Conservation (phyloP, 106 monocot species). For the Acorus gramineus region DNA sequence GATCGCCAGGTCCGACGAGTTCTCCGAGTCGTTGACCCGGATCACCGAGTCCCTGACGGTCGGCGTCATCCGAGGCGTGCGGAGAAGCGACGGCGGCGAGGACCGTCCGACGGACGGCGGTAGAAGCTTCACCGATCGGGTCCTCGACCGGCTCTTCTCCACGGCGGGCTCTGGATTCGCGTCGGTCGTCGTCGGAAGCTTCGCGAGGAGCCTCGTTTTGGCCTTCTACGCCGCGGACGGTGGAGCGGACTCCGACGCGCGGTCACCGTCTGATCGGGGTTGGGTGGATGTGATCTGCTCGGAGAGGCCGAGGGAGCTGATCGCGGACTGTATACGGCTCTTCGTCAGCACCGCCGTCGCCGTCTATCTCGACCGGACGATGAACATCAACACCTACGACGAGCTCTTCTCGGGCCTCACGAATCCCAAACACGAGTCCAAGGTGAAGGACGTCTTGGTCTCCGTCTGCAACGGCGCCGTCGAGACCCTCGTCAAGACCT, state of each 20-base stretch:
- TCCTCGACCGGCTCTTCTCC: conserved; percentile 49
- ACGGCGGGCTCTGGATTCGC: conserved; percentile 39
- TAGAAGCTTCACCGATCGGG: conserved; percentile 24
- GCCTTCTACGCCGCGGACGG: conserved; percentile 10
- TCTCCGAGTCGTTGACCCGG: conserved; percentile 33
- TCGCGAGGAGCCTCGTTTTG: conserved; percentile 48
- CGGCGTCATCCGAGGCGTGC: conserved; percentile 29
- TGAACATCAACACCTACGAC: too few relatives aligned
- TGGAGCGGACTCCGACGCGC: background rate
- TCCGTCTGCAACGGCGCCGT: too few relatives aligned
- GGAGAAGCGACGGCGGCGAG: background rate
- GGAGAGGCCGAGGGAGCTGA: too few relatives aligned
- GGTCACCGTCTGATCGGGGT: too few relatives aligned
- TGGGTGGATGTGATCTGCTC: too few relatives aligned
- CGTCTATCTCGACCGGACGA: too few relatives aligned
- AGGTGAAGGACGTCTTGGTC: too few relatives aligned
- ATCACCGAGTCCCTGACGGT: conserved; percentile 43
- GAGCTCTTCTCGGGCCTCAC: too few relatives aligned
- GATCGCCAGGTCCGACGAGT: conserved; percentile 40
- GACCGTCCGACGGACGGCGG: too few relatives aligned
- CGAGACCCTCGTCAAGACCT: too few relatives aligned
- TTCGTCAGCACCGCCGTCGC: too few relatives aligned
- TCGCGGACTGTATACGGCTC: background rate
- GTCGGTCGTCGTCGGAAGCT: conserved; percentile 48
- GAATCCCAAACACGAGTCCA: too few relatives aligned